Evolutionary conservation across 2,329 filamentous ascomycete species (phyloP).

Genomic region (Cordyceps tenuipes): DNA sequence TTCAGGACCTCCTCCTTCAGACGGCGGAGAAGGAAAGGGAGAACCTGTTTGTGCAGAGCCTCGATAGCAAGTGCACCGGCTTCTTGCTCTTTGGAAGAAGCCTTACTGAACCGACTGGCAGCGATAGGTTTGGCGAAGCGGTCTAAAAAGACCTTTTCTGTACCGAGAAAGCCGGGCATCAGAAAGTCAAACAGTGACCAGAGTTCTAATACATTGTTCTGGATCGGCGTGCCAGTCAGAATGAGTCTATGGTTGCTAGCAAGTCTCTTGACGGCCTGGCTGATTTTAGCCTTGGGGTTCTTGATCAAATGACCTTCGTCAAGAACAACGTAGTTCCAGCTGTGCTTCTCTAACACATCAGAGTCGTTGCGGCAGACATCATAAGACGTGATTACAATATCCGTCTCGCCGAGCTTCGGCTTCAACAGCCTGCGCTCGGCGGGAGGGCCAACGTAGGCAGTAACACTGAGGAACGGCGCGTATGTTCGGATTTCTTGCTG

Average conservation of each 20-base stretch:
- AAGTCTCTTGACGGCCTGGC: slow-evolving; percentile 81
- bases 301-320: slow-evolving; percentile 98
- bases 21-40: slow-evolving; percentile 90
- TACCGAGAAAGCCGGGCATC: slow-evolving; percentile 96
- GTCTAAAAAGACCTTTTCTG: slow-evolving; percentile 91
- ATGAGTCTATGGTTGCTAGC: slow-evolving; percentile 91
- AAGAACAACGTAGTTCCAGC: slow-evolving; percentile 95
- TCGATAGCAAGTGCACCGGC: slow-evolving; percentile 93
- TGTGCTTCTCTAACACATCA: slow-evolving; percentile 73
- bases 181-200: slow-evolving; percentile 99
- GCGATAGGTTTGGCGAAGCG: slow-evolving; percentile 93
- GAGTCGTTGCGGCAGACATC: slow-evolving; percentile 95
- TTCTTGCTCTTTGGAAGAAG: slow-evolving; percentile 96
- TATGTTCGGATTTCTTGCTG: slow-evolving; percentile 96
- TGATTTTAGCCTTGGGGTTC: slow-evolving; percentile 95
- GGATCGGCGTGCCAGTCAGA: slow-evolving; percentile 91
- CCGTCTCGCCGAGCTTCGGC: slow-evolving; percentile 63
- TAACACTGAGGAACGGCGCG: slow-evolving; percentile 83
- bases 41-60: slow-evolving; percentile 95
- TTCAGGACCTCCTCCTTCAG: slow-evolving; percentile 97
- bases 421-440: slow-evolving; percentile 67
- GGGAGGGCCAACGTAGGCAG: slow-evolving; percentile 86
- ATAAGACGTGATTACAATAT: slow-evolving; percentile 95
- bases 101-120: slow-evolving; percentile 90
- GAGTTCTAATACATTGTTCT: slow-evolving; percentile 93